A percentile compares a stretch with the other conserved stretches of the same genome.
Evolutionary conservation across 345 rosid species (phyloP).

Genomic region (Heritiera fomes): DNA sequence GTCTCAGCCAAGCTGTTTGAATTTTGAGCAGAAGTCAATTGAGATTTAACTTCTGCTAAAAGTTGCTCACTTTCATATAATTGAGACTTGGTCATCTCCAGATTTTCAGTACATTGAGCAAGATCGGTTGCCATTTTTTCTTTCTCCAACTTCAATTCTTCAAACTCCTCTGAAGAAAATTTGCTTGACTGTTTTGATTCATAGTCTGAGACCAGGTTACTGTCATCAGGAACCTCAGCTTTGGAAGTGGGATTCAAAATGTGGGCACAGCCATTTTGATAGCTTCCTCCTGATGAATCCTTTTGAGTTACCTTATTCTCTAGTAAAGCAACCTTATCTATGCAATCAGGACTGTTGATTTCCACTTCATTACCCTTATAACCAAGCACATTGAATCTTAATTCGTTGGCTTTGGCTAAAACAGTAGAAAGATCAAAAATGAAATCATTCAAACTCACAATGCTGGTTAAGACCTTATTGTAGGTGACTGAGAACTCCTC

Average conservation of each 20-base stretch:
- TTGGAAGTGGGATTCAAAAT: conserved; percentile 62
- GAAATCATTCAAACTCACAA: conserved; percentile 48
- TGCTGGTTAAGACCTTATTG: conserved; percentile 47
- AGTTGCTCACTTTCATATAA: conserved; percentile 78
- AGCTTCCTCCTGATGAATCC: conserved; percentile 56
- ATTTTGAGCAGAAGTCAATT: conserved; percentile 61
- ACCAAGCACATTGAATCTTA: conserved; percentile 60
- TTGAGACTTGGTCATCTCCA: conserved; percentile 68
- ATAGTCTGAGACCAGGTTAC: conserved; percentile 51
- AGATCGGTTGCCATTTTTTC: conserved; percentile 62
- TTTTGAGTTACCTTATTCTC: conserved; percentile 60
- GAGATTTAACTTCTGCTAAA: conserved; percentile 67
- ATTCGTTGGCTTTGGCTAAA: conserved; percentile 59
- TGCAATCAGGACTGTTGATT: conserved; percentile 86
- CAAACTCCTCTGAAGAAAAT: conserved; percentile 60
- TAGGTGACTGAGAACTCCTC: conserved; percentile 62
- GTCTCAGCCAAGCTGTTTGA: conserved; percentile 89
- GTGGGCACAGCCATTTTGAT: conserved; percentile 55
- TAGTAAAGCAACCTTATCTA: conserved; percentile 90
- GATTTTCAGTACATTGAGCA: conserved; percentile 59
- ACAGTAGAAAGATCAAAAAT: conserved; percentile 69
- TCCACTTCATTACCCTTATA: conserved; percentile 61
- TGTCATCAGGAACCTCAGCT: conserved; percentile 82
- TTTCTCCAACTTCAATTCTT: conserved; percentile 74
- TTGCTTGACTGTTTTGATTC: conserved; percentile 49